Base-by-base conservation (phyloP, 2,329 filamentous ascomycete genomes). In the Aspergillus arachidicola region DNA sequence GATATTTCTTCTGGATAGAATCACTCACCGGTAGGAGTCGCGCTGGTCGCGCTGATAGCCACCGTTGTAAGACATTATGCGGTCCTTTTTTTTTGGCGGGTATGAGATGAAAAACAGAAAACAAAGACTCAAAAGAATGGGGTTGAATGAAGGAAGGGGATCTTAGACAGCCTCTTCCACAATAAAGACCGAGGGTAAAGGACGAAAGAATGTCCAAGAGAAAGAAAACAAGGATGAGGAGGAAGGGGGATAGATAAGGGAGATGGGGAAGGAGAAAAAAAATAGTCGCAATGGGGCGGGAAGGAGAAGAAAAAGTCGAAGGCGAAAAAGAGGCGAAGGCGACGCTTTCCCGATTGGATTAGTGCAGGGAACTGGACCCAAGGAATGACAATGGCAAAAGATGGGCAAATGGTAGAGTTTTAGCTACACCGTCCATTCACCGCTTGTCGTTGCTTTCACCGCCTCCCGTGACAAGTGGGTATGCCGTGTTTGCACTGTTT, bases 11-110 rank as follows among this genome's bases (percentile, higher is more conserved):
- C 9, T n/a, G 11, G 7, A 5, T 23, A 30, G 7, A 38, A 36
- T 23, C 58, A 70, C 76, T 68, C 81, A 78, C 75, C 79, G 78
- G 76, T 81, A 85, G 73, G 86, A 85, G 77, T 85, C 84, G 73
- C 86, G 84, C 68, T 84, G 81, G 70, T 80, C 79, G 61, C 78
- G 75, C 68, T 76, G 76, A 66, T 66, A 63, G 53, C 79, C 78
- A 68, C 87, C 85, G 87, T 92, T 91, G 86, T 91, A 91, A 81
- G 90, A 91, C 90, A 92, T 92, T 76, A 75, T 86, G 75, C 66
- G 60, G 62, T 72, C 64, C 63, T 61, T 62, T 68, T 65, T 63
- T 61, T 60, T 41, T 41, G 38, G 38, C 32, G 43, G 28, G 48
- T 54, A 21, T 41, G 26, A 59, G 57, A 62, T 32, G 19, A 28